These are phyloP conservation scores for Calocybe indica DNA, from an alignment of 768 basidiomycete species.

Conservation along the genomic window DNA sequence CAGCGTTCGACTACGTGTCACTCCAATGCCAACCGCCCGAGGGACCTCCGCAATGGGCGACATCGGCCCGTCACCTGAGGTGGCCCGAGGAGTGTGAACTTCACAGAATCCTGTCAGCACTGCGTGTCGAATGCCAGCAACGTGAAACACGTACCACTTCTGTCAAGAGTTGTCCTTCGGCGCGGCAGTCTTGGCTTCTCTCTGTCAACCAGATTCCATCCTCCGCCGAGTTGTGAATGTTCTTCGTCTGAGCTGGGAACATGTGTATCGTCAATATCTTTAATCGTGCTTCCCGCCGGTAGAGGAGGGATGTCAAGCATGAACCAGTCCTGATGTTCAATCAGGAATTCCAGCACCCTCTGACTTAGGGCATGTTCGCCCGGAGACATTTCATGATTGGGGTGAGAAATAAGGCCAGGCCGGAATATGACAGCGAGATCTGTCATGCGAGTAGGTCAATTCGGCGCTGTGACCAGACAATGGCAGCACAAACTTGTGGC, in stretches of 20 bases:
- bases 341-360: constrained; percentile 89
- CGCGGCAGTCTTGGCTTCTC: constrained; percentile 40
- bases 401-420: constrained; percentile 89
- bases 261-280: too few species aligned
- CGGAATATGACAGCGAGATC: constrained; percentile 98
- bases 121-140: background rate
- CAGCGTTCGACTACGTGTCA: constrained; percentile 61
- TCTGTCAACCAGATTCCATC: constrained; percentile 49
- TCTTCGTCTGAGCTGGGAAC: constrained; percentile 36
- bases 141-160: constrained; percentile 19
- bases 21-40: background rate
- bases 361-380: constrained; percentile 85
- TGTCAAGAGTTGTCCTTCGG: constrained; percentile 53
- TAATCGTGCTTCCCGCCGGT: constrained; percentile 20
- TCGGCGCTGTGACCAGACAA: background rate
- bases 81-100: constrained; percentile 14
- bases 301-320: constrained; percentile 82
- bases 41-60: constrained; percentile 45
- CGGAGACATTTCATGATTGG: constrained; percentile 80
- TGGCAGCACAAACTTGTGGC: constrained; percentile 66
- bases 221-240: constrained; percentile 32
- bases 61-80: constrained; percentile 29
- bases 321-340: constrained; percentile 95
- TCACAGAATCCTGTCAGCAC: background rate
- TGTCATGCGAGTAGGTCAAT: constrained; percentile 19